These are phyloP conservation scores for Umbilicaria muhlenbergii DNA, from an alignment of 495 filamentous ascomycete genomes.

Conservation along the genomic window DNA sequence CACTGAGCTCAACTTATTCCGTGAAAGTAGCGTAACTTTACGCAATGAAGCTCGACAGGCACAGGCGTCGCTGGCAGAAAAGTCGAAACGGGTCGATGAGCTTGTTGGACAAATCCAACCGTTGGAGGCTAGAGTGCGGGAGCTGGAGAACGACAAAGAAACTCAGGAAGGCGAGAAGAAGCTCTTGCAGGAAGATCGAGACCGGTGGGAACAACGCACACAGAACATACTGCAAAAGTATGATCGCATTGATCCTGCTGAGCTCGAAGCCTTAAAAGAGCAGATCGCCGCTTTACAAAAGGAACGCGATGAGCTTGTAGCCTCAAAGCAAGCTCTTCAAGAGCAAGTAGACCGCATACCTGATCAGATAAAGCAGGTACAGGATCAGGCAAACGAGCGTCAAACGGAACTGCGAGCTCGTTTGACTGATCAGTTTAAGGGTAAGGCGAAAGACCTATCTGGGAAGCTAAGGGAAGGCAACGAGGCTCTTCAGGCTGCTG, in stretches of 20 bases:
- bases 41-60: constrained; percentile 71
- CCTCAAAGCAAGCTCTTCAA: constrained; percentile 42
- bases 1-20: constrained; percentile 84
- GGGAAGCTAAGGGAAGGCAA: constrained; percentile 35
- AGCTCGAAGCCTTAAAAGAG: constrained; percentile 72
- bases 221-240: constrained; percentile 93
- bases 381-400: constrained; percentile 34
- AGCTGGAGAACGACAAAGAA: constrained; percentile 64
- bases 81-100: constrained; percentile 55
- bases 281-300: constrained; percentile 44
- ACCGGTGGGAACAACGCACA: constrained; percentile 82
- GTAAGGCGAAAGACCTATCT: constrained; percentile 33
- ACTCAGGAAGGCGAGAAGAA: constrained; percentile 75
- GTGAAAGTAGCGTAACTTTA: constrained; percentile 80
- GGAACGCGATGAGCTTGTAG: constrained; percentile 53
- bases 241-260: constrained; percentile 82
- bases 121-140: constrained; percentile 56
- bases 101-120: constrained; percentile 66
- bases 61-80: constrained; percentile 56
- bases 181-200: constrained; percentile 71
- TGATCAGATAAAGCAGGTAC: constrained; percentile 31
- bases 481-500: constrained; percentile 24
- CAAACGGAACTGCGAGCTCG: constrained; percentile 31
- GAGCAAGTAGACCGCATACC: constrained; percentile 30
- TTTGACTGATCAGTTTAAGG: constrained; percentile 47